Base-by-base conservation (phyloP, 345 rosid genomes). In the Punica granatum region DNA sequence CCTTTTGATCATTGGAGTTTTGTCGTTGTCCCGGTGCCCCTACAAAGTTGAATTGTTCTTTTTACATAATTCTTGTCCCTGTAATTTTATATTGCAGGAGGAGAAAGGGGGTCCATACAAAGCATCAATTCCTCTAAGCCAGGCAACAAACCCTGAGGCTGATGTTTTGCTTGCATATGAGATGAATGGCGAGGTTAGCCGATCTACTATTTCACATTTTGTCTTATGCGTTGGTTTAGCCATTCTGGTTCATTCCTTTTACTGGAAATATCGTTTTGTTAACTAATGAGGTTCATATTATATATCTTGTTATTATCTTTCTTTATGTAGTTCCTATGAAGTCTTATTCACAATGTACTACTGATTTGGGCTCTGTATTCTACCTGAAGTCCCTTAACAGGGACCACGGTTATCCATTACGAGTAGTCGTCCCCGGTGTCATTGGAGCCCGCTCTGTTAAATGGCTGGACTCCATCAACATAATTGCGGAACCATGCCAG, bases 21-120 rank as follows among this genome's bases (percentile, higher is more conserved):
- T 36, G 31, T 41, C 30, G 26, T 14, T 25, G 16, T 70, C 19
- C 8, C 6, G 18, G n/a, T 39, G 37, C 13, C 9, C 34, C 21
- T 49, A 6, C 19, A 41, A 37, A 51, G 61, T 19, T 48, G 32
- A 34, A 15, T n/a, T 28, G 0, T 56, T 28, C 9, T 30, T 60
- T 59, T 25, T 16, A 37, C 30, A 56, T 34, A 37, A 42, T 58
- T 12, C 54, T 31, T 68, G 26, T 35, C 60, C 32, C 25, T 39
- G 19, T 56, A 3, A 74, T 48, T 23, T 25, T 54, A 35, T 65
- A 66, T 41, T 70, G 32, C 76, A 94, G 99, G 98, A 94, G 83
- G 99, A 94, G 86, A 89, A 89, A 31, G 99, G 99, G 34, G 99
- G 98, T n/a, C 98, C 99, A 14, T 94, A 88, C 65, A 94, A 89